These are phyloP conservation scores for Lachnellula occidentalis DNA, from an alignment of 2,329 filamentous ascomycete species.

Conservation along the genomic window DNA sequence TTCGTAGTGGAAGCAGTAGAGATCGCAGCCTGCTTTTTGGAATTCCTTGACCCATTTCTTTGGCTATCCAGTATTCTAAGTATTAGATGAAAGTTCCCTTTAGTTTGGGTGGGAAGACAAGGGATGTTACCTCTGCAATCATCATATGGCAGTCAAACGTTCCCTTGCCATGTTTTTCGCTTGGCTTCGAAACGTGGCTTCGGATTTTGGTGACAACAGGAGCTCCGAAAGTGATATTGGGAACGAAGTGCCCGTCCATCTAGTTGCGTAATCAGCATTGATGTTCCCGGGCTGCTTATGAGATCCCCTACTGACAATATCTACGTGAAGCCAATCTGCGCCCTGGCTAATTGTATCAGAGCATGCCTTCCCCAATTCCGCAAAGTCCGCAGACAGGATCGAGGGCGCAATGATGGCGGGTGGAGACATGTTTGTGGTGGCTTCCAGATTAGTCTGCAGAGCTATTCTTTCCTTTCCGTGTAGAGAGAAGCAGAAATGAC, in stretches of 20 bases:
- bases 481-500: too few relatives aligned
- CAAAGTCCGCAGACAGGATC: conserved; percentile 97
- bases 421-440: conserved; percentile 62
- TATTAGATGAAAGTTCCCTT: too few relatives aligned
- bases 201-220: conserved; percentile 94
- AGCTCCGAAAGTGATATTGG: conserved; percentile 95
- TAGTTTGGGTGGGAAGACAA: background rate
- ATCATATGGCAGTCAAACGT: conserved; percentile 99
- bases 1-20: conserved; percentile 99
- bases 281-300: too few relatives aligned
- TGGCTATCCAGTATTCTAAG: conserved; percentile 49
- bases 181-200: conserved; percentile 72
- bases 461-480: too few relatives aligned
- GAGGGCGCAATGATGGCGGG: conserved; percentile 93
- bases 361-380: conserved; percentile 79
- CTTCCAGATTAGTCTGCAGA: too few relatives aligned
- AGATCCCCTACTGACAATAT: conserved; percentile 49
- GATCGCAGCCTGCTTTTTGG: conserved; percentile 85
- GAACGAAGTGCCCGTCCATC: conserved; percentile 98
- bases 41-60: conserved; percentile 98
- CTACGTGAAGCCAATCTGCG: conserved; percentile 67
- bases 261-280: too few relatives aligned
- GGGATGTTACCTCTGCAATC: conserved; percentile 79
- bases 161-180: conserved; percentile 65
- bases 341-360: conserved; percentile 77